Base-by-base conservation (phyloP, 2,329 filamentous ascomycete genomes). In the Pyrenochaeta sp. region DNA sequence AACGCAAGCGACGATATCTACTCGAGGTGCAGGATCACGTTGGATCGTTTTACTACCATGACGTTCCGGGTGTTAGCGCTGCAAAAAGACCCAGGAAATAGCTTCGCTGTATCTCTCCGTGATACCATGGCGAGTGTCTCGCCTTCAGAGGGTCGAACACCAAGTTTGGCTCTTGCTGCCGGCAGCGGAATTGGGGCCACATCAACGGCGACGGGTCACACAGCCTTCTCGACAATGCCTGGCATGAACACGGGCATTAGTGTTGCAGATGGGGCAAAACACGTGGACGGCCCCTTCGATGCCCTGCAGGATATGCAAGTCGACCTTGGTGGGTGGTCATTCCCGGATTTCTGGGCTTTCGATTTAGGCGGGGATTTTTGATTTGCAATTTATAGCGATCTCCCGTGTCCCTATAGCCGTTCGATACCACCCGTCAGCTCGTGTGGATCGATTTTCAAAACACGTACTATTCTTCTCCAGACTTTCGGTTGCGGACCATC, bases 331-430 rank as follows among this genome's bases (percentile, higher is more conserved):
- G 71, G 67, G 4, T 77, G 74, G 74, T 68, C 60, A 2, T 75
- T 73, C 42, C 69, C 73, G 0, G 74, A 76, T 46, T 76, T 76
- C 58, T 76, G 73, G 74, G 65, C 62, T 2, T 77, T 75, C 51
- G 73, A 76, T 45, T 57, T 77, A 5, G 68, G 65, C 37, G 73
- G 68, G 5, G 70, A 72, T 10, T 71, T 72, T 37, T 76, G 52
- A 64, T 39, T 2, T 37, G 27, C 15, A 22, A 2, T 28, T 2
- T 1, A 39, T 39, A 19, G 19, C 19, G 19, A 19, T 19, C 19
- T 19, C 19, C 19, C 19, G 19, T 19, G 19, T 19, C 19, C 19
- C 19, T 19, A 19, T 19, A 19, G 19, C 19, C 19, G 19, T 19
- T 19, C 19, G 19, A 19, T 19, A 19, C 19, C 19, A 19, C 19